Conservation (phyloP, 345 rosid species). For the Arabidopsis arenosa region DNA sequence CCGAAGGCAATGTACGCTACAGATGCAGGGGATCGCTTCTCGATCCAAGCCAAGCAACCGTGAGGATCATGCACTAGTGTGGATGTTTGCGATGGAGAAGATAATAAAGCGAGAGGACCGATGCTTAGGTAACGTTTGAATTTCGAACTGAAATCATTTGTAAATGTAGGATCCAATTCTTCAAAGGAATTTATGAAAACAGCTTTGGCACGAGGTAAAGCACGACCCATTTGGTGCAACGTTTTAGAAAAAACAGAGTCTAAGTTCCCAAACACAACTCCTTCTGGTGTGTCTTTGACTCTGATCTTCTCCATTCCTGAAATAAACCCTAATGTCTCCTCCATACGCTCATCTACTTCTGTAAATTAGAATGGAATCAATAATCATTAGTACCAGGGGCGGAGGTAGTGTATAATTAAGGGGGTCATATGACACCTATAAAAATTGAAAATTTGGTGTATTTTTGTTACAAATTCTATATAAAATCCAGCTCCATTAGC, state of each 20-base stretch:
- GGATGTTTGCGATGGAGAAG: not conserved
- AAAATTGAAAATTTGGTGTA: too few relatives aligned
- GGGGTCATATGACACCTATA: too few relatives aligned
- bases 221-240: conserved; percentile 47
- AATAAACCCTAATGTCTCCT: conserved; percentile 46
- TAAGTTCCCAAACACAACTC: conserved; percentile 44
- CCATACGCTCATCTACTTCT: conserved; percentile 20
- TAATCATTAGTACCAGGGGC: too few relatives aligned
- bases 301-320: conserved; percentile 56
- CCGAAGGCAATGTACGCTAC: conserved; percentile 69
- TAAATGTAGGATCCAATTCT: conserved; percentile 52
- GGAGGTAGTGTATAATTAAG: too few relatives aligned
- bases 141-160: conserved; percentile 47
- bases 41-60: conserved; percentile 63
- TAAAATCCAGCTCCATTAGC: too few relatives aligned
- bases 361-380: not conserved
- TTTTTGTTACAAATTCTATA: too few relatives aligned
- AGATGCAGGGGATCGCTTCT: conserved; percentile 43
- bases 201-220: conserved; percentile 53
- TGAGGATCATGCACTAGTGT: conserved; percentile 47
- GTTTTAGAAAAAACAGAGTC: conserved; percentile 47
- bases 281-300: conserved; percentile 56
- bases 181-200: conserved; percentile 55
- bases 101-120: conserved; percentile 43
- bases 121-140: conserved; percentile 45